phyloP scores from a whole-genome alignment of 306 rosid species.

The Rubus parviflorus region DNA sequence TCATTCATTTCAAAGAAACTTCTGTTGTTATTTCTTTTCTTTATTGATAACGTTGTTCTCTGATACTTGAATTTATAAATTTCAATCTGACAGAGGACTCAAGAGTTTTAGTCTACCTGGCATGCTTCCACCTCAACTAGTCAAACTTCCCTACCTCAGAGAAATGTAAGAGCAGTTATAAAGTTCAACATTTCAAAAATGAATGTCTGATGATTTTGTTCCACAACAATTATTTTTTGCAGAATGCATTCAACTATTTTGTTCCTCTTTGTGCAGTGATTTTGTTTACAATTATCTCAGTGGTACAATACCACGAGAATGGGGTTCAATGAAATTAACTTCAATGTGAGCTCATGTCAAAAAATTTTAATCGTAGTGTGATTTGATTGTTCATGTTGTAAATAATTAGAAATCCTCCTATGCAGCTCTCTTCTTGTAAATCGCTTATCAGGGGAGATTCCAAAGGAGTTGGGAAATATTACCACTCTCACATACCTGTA shows the following conservation, averaged over 20 bases:
- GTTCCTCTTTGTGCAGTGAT: constrained; percentile 44
- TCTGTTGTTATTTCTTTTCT: background rate
- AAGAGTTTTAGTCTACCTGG: constrained; percentile 67
- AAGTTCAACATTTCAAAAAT: constrained; percentile 5
- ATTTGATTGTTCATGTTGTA: constrained; percentile 16
- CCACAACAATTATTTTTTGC: background rate
- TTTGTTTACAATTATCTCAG: constrained; percentile 64
- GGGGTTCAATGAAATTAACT: constrained; percentile 58
- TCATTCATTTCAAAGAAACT: constrained; percentile 3
- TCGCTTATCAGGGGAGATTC: constrained; percentile 82
- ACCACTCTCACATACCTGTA: constrained; percentile 62
- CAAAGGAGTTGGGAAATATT: constrained; percentile 66
- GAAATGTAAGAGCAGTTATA: constrained; percentile 52
- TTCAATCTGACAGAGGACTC: constrained; percentile 39
- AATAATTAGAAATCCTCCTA: constrained; percentile 30
- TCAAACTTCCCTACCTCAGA: constrained; percentile 71
- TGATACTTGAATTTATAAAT: background rate
- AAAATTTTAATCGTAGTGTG: constrained; percentile 8
- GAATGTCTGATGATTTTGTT: constrained; percentile 2
- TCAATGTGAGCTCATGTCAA: constrained; percentile 48
- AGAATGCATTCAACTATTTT: background rate
- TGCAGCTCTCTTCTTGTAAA: constrained; percentile 81
- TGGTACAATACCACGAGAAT: constrained; percentile 78
- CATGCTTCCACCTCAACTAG: constrained; percentile 76
- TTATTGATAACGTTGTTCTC: background rate